phyloP scores from a whole-genome alignment of 2,329 filamentous ascomycete genomes.

The Xylaria digitata region DNA sequence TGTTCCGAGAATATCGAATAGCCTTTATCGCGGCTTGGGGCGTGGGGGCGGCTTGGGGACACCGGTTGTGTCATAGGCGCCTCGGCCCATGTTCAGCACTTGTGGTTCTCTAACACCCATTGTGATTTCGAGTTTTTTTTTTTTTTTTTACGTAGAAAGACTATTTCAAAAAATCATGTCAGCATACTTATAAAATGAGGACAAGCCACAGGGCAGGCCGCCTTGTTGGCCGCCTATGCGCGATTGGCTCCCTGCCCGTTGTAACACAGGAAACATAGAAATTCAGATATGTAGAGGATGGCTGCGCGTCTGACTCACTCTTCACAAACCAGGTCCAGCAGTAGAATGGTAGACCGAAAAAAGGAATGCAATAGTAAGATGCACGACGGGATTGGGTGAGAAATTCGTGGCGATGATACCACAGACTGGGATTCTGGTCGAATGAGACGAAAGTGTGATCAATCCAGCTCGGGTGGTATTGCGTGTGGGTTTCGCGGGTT shows the following conservation, averaged over 20 bases:
- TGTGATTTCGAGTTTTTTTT: slow-evolving; percentile 31
- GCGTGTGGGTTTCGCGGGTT: slow-evolving; percentile 34
- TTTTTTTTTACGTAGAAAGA: slow-evolving; percentile 18
- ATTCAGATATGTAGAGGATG: slow-evolving; percentile 34
- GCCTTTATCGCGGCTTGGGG: slow-evolving; percentile 50
- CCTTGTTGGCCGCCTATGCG: slow-evolving; percentile 28
- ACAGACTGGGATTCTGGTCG: slow-evolving; percentile 46
- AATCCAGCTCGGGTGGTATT: slow-evolving; percentile 40
- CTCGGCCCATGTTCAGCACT: slow-evolving; percentile 52
- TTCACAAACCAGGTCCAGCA: slow-evolving; percentile 46
- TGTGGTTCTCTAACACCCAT: slow-evolving; percentile 49
- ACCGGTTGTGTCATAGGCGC: slow-evolving; percentile 53
- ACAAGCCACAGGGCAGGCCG: slow-evolving; percentile 29
- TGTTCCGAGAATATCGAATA: slow-evolving; percentile 13
- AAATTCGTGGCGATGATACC: slow-evolving; percentile 47
- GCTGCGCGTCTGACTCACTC: slow-evolving; percentile 52
- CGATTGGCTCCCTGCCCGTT: slow-evolving; percentile 31
- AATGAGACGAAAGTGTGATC: slow-evolving; percentile 42
- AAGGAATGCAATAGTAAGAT: slow-evolving; percentile 37
- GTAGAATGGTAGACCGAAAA: slow-evolving; percentile 45
- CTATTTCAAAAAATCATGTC: slow-evolving; percentile 31
- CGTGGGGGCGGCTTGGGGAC: slow-evolving; percentile 51
- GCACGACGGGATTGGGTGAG: slow-evolving; percentile 47
- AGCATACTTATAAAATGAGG: slow-evolving; percentile 38
- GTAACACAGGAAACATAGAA: slow-evolving; percentile 37